Evolutionary conservation across 345 rosid species (phyloP).

Genomic region (Orychophragmus violaceus): DNA sequence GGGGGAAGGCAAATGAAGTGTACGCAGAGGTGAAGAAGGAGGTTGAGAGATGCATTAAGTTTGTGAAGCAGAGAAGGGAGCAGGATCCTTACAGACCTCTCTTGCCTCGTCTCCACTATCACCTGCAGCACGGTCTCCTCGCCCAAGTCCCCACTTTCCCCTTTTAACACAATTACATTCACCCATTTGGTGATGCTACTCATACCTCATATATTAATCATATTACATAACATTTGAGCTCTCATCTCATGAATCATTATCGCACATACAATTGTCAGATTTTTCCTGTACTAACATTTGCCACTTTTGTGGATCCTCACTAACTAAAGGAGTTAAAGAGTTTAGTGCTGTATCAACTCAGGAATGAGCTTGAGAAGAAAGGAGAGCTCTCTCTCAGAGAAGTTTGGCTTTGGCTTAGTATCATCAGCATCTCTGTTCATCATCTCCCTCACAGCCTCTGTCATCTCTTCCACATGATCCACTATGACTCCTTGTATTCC

Average conservation of each 20-base stretch:
- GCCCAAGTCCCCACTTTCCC: conserved; percentile 55
- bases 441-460: conserved; percentile 57
- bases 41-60: conserved; percentile 51
- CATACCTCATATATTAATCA: not conserved
- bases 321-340: conserved; percentile 1
- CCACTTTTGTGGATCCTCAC: not conserved
- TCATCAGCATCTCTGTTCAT: conserved; percentile 27
- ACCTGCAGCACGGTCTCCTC: conserved; percentile 34
- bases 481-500: conserved; percentile 88
- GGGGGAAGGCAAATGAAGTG: conserved; percentile 40
- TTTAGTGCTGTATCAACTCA: conserved; percentile 61
- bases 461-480: conserved; percentile 72
- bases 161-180: conserved; percentile 21
- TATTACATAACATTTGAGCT: conserved; percentile 2
- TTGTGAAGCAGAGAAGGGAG: conserved; percentile 51
- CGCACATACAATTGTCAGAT: not conserved
- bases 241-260: not conserved
- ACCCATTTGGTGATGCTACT: not conserved
- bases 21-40: conserved; percentile 46
- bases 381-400: conserved; percentile 65
- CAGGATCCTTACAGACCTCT: conserved; percentile 56
- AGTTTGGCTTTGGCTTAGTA: conserved; percentile 45
- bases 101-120: conserved; percentile 37
- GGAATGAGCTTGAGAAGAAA: conserved; percentile 90
- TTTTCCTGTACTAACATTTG: not conserved